Percentiles rank a stretch among this genome's conserved stretches.
These are phyloP conservation scores for Gentiana dahurica DNA, from an alignment of 257 asterid species.

Conservation along the genomic window DNA sequence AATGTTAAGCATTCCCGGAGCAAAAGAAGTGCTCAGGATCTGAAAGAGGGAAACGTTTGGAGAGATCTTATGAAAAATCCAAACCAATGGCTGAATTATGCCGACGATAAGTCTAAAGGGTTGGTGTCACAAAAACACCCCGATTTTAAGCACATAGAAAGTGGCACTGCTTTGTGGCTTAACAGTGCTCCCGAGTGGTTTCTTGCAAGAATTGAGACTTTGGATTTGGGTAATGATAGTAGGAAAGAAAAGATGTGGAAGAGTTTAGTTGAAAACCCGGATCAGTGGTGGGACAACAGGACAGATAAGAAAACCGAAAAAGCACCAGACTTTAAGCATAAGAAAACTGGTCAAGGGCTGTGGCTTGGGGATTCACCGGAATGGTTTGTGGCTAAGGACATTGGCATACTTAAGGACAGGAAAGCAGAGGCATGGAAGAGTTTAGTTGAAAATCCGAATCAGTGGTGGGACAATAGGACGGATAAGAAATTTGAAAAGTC, in stretches of 20 bases:
- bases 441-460: conserved; percentile 40
- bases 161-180: conserved; percentile 50
- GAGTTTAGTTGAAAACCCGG: background rate
- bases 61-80: conserved; percentile 61
- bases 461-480: conserved; percentile 30
- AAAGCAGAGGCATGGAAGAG: conserved; percentile 39
- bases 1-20: background rate
- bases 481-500: conserved; percentile 13
- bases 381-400: too few relatives aligned
- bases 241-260: conserved; percentile 13
- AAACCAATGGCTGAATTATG: conserved; percentile 64
- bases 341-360: too few relatives aligned
- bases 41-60: conserved; percentile 33
- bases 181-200: conserved; percentile 48
- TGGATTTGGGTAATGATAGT: conserved; percentile 37
- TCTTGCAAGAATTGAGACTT: conserved; percentile 31
- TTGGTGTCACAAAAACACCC: conserved; percentile 47
- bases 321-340: too few relatives aligned
- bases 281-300: too few relatives aligned
- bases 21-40: too few relatives aligned
- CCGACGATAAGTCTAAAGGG: conserved; percentile 46
- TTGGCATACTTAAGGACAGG: too few relatives aligned
- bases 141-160: conserved; percentile 64
- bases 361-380: too few relatives aligned
- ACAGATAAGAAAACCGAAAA: too few relatives aligned